These are phyloP conservation scores for Beverwykella pulmonaria DNA, from an alignment of 495 filamentous ascomycete genomes.

Conservation along the genomic window DNA sequence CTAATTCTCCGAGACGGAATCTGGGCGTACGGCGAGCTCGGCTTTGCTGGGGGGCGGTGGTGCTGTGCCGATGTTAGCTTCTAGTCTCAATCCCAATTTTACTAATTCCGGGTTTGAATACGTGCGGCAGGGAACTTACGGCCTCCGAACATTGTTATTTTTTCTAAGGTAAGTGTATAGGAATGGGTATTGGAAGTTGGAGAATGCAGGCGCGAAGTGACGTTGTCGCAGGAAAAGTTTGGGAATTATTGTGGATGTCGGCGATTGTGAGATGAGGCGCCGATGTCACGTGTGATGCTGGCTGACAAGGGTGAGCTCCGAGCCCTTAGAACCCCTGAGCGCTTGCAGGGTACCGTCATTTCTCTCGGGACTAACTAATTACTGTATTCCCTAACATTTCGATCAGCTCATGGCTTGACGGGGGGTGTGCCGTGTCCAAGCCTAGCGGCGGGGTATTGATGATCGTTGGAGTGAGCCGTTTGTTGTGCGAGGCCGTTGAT, in stretches of 20 bases:
- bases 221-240: neutral
- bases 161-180: neutral
- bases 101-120: too few relatives aligned
- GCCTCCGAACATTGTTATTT: conserved; percentile 52
- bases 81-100: neutral
- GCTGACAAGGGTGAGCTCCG: neutral
- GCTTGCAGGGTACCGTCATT: neutral
- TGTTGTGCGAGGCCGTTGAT: too few relatives aligned
- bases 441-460: too few relatives aligned
- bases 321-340: neutral
- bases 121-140: conserved; percentile 45
- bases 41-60: conserved; percentile 36
- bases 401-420: too few relatives aligned
- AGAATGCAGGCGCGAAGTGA: neutral
- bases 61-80: conserved; percentile 27
- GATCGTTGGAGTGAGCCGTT: too few relatives aligned
- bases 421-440: too few relatives aligned
- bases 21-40: conserved; percentile 37
- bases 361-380: too few relatives aligned
- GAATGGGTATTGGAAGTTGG: neutral
- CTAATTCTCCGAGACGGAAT: neutral
- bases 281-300: neutral
- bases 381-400: neutral
- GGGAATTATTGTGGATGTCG: neutral
- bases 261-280: neutral